Evolutionary conservation across 202 grass and related monocot species (phyloP).

Genomic region (Brachypodium distachyon): DNA sequence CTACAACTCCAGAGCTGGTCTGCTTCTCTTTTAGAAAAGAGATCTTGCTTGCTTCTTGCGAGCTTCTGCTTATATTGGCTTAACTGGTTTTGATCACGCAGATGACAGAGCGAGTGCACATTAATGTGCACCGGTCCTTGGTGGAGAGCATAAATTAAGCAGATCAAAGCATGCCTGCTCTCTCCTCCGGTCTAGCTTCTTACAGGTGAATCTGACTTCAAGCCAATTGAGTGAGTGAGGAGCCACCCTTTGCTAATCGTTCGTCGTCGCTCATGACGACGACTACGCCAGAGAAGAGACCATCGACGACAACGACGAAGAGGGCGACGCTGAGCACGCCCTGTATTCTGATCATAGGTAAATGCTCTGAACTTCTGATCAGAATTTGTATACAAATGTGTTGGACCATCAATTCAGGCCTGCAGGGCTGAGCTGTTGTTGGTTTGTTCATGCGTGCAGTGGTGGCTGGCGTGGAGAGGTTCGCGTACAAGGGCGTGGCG

Average conservation of each 20-base stretch:
- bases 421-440: neutral
- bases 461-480: conserved; percentile 83
- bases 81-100: too few relatives aligned
- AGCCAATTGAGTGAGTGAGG: neutral
- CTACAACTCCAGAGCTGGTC: neutral
- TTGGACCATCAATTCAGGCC: too few relatives aligned
- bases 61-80: too few relatives aligned
- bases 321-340: conserved; percentile 41
- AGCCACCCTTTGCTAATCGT: neutral
- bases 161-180: neutral
- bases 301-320: too few relatives aligned
- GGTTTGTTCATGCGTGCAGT: conserved; percentile 27
- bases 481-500: conserved; percentile 83
- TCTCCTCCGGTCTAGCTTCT: neutral
- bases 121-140: conserved; percentile 1
- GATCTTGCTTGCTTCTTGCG: neutral
- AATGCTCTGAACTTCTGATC: neutral
- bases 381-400: neutral
- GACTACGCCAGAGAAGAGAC: conserved; percentile 26
- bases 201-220: neutral
- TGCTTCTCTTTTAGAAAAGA: too few relatives aligned
- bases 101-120: neutral
- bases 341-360: conserved; percentile 79
- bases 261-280: neutral
- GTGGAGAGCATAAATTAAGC: neutral